Evolutionary conservation across 305 asterid species (phyloP), one percentile per base, ranked within the genome.

Genomic region (Fraxinus nigra): DNA sequence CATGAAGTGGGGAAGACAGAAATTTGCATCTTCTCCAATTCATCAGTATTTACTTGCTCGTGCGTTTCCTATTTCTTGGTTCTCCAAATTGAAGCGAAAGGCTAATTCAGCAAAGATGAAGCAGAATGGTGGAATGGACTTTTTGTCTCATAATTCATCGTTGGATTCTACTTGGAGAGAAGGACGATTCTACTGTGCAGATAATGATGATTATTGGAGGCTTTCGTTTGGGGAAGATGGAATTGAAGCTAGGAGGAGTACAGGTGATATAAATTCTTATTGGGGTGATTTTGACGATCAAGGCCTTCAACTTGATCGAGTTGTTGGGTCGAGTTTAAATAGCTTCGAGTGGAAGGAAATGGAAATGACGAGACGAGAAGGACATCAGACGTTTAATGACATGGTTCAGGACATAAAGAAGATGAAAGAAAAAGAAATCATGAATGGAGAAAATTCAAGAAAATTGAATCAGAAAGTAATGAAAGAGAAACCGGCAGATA

Each of bases 1-100:
- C 74, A 92, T 93, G 97, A 88, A 90, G 86, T 90, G 93, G 93
- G 92, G 88, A 3, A 86, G 87, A 65, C 87, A 92, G 79, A 87
- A 76, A 65, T 40, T 86, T 74, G 86, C 97, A 18, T 82, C 89
- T 30, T 77, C 92, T 69, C 80, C 91, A 8, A 80, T 86, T 69
- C 84, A 72, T 46, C 65, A 81, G 37, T 80, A 85, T 72, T 63
- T 85, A 61, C 87, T 84, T 76, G 80, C 75, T 34, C 84, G 79
- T 38, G 83, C 84, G 5, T 79, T 86, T 20, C 90, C 88, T 10
- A 81, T 75, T 80, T 87, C 87, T 72, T 87, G 92, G 92, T 69
- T 84, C 28, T 84, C 82, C 26, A 89, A 83, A 78, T 82, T 87
- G 78, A 89, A 87, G 84, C 85, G 54, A 28, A 82, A 79, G 84